Evolutionary conservation across 441 rosid species (phyloP).

Genomic region (Aleurites moluccanus): DNA sequence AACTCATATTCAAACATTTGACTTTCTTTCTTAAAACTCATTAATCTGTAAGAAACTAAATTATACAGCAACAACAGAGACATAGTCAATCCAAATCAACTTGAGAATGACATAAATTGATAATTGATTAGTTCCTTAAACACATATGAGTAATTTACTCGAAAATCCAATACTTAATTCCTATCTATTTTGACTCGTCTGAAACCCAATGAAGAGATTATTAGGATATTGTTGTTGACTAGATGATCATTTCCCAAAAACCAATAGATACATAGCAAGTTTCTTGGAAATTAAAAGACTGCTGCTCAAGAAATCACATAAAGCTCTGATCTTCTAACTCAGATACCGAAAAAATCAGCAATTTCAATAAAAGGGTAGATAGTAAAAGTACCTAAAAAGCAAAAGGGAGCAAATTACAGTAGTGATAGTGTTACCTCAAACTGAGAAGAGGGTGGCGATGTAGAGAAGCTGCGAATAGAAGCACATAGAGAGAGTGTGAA

Average conservation of each 20-base stretch:
- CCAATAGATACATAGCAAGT: not conserved
- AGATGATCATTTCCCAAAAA: not conserved
- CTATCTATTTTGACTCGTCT: not conserved
- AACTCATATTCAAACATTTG: slow-evolving; percentile 3
- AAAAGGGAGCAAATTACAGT: not conserved
- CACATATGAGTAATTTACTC: not conserved
- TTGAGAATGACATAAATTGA: not conserved
- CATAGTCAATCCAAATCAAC: not conserved
- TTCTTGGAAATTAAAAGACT: not conserved
- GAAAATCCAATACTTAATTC: not conserved
- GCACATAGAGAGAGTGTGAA: slow-evolving; percentile 15
- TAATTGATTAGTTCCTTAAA: not conserved
- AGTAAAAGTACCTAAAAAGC: not conserved
- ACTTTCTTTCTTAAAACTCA: not conserved
- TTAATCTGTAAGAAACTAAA: not conserved
- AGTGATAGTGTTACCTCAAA: no score
- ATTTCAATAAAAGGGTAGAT: not conserved
- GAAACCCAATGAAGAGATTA: not conserved
- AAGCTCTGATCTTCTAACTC: not conserved
- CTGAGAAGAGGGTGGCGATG: slow-evolving; percentile 42
- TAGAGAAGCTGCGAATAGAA: slow-evolving; percentile 33
- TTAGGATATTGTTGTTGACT: not conserved
- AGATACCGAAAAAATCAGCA: not conserved
- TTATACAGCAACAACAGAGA: not conserved
- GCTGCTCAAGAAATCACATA: not conserved